Conservation (phyloP, 2,329 filamentous ascomycete species). For the Neopestalotiopsis sp. region DNA sequence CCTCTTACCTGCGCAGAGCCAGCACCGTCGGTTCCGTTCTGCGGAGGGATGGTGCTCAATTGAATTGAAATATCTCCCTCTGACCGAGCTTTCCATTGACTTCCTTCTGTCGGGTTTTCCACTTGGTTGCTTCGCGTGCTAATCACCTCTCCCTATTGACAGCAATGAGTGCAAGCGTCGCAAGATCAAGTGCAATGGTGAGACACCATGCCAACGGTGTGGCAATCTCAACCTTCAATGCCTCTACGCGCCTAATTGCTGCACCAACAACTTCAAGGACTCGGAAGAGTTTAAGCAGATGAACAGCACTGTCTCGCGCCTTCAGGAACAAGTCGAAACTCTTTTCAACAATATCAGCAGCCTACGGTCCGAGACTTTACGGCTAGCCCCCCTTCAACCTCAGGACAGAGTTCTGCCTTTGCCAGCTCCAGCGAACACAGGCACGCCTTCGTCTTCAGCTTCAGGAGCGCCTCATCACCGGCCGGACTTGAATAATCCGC, state of each 20-base stretch:
- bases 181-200: conserved; percentile 77
- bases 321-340: conserved; percentile 85
- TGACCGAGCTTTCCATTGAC: too few relatives aligned
- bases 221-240: conserved; percentile 71
- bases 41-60: too few relatives aligned
- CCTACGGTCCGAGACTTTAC: conserved; percentile 62
- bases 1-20: too few relatives aligned
- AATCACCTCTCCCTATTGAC: background rate
- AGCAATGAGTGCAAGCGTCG: conserved; percentile 78
- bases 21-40: too few relatives aligned
- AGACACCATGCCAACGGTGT: conserved; percentile 70
- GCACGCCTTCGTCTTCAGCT: conserved; percentile 42
- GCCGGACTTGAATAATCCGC: conserved; percentile 53
- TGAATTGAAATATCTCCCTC: too few relatives aligned
- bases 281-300: conserved; percentile 89
- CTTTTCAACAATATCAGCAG: conserved; percentile 75
- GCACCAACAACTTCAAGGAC: conserved; percentile 83
- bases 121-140: background rate
- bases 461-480: conserved; percentile 41
- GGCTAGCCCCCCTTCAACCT: conserved; percentile 50
- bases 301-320: conserved; percentile 71
- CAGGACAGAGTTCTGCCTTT: conserved; percentile 42
- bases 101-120: background rate
- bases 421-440: conserved; percentile 42
- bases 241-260: conserved; percentile 70